Evolutionary conservation across 306 rosid genomes (phyloP), one percentile per base, ranked within the genome.

Genomic region (Casuarina equisetifolia): DNA sequence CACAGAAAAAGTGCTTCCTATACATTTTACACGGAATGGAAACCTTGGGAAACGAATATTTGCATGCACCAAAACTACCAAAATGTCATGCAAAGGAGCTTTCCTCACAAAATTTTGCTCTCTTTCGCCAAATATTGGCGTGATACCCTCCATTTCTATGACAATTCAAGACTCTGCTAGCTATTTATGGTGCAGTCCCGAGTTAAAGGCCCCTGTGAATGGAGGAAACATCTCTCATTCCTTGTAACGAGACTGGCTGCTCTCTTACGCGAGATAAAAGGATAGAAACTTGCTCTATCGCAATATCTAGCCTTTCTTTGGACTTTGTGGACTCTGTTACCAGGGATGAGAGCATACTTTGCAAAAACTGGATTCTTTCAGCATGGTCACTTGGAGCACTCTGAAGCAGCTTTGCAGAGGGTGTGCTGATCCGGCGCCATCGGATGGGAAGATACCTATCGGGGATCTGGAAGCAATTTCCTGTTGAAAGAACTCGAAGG

Each of bases 381-480:
- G 84, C 81, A 74, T 90, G 93, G 52, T 86, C 96, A 42, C 74
- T 90, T 17, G 90, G 81, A 32, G 82, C 51, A 82, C 77, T 82
- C 78, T 86, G 97, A 84, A 80, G 79, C 69, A 84, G 79, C 84
- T 87, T 94, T 20, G 89, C 76, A n/a, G 91, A 82, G 9, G 89
- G 87, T 59, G 82, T 82, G 82, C 92, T 94, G 84, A 89, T 82
- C 36, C 97, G 89, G 70, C 98, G 90, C 97, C 98, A 94, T 13
- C 98, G 91, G 61, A 84, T n/a, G 35, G 98, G 97, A 84, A 94
- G 93, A 81, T 92, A 94, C 81, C 93, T 83, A 66, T 94, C 97
- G 0, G 98, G 98, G 63, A 92, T 94, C 82, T 92, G 97, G 81
- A 94, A 94, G 85, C 98, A 94, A 75, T 94, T 94, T 75, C 90